These are phyloP conservation scores for Thermothelomyces thermophilus DNA, from an alignment of 2,329 filamentous ascomycete genomes.

Conservation along the genomic window DNA sequence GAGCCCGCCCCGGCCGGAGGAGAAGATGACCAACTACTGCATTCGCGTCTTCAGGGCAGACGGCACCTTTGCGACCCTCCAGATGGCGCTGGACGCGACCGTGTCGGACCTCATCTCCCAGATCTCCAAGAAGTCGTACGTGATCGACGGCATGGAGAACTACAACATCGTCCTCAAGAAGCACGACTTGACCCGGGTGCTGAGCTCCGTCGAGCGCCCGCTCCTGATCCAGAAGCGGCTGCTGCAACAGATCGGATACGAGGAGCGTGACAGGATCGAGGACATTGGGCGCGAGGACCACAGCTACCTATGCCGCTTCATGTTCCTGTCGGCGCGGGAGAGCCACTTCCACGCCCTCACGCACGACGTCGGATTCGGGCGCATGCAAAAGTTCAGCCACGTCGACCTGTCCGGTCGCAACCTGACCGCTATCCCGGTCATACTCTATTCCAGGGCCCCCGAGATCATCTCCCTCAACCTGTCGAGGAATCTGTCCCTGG, in stretches of 20 bases:
- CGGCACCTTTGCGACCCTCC: constrained; percentile 88
- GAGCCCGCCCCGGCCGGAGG: constrained; percentile 61
- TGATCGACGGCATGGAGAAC: constrained; percentile 83
- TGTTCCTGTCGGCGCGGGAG: constrained; percentile 84
- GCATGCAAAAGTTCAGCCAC: constrained; percentile 85
- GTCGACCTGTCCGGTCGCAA: constrained; percentile 88
- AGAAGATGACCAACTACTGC: constrained; percentile 73
- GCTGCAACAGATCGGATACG: constrained; percentile 86
- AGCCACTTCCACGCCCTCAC: constrained; percentile 68
- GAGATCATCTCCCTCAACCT: constrained; percentile 95
- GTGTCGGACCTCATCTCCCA: constrained; percentile 84
- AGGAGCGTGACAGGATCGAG: constrained; percentile 77
- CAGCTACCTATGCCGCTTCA: constrained; percentile 92
- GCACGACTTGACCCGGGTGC: constrained; percentile 78
- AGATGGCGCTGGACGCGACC: constrained; percentile 73
- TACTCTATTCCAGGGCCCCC: constrained; percentile 79
- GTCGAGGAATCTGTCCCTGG: constrained; percentile 83
- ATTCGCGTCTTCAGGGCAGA: constrained; percentile 93
- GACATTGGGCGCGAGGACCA: constrained; percentile 96
- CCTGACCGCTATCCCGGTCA: constrained; percentile 89
- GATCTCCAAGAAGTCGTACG: constrained; percentile 87
- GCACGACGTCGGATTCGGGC: constrained; percentile 74
- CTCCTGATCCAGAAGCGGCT: constrained; percentile 87
- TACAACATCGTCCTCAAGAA: constrained; percentile 95
- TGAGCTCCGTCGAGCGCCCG: constrained; percentile 72